A percentile compares a stretch with the other conserved stretches of the same genome.
Conservation (phyloP, 2,329 filamentous ascomycete genomes). For the Aspergillus novofumigatus region DNA sequence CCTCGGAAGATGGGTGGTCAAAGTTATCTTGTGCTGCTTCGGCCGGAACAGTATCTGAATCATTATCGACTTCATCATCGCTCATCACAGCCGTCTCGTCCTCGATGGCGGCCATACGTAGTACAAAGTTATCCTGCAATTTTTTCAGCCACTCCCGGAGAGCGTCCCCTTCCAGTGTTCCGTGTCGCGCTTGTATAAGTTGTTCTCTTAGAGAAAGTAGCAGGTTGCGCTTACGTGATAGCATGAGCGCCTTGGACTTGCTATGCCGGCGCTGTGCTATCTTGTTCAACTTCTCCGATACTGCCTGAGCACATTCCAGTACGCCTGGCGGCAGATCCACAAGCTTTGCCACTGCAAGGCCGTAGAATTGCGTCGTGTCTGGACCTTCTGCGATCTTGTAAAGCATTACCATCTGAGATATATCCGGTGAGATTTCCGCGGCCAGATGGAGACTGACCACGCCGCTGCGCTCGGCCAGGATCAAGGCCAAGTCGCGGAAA, state of each 20-base stretch:
- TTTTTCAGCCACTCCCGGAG: constrained; percentile 61
- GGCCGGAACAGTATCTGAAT: neutral
- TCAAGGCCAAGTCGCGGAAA: constrained; percentile 75
- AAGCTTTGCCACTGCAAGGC: constrained; percentile 72
- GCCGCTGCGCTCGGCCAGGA: constrained; percentile 69
- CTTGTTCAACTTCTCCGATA: constrained; percentile 60
- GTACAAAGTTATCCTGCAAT: constrained; percentile 71
- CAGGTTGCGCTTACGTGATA: constrained; percentile 65
- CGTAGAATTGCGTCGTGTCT: constrained; percentile 71
- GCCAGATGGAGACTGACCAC: constrained; percentile 79
- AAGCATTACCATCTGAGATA: constrained; percentile 73
- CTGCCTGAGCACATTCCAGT: constrained; percentile 62
- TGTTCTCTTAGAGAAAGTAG: constrained; percentile 70
- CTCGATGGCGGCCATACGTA: constrained; percentile 65
- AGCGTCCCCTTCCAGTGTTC: constrained; percentile 60
- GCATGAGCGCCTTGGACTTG: constrained; percentile 54
- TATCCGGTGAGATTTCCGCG: constrained; percentile 58
- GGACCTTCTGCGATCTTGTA: constrained; percentile 76
- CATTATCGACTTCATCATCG: constrained; percentile 13
- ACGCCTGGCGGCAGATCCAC: constrained; percentile 67
- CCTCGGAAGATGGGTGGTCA: neutral
- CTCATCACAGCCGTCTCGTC: constrained; percentile 20
- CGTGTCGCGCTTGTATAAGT: constrained; percentile 63
- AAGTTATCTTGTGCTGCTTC: constrained; percentile 1
- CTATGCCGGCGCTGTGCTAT: constrained; percentile 57